phyloP scores from a whole-genome alignment of 176 grass and related monocot genomes.

The Lolium rigidum region DNA sequence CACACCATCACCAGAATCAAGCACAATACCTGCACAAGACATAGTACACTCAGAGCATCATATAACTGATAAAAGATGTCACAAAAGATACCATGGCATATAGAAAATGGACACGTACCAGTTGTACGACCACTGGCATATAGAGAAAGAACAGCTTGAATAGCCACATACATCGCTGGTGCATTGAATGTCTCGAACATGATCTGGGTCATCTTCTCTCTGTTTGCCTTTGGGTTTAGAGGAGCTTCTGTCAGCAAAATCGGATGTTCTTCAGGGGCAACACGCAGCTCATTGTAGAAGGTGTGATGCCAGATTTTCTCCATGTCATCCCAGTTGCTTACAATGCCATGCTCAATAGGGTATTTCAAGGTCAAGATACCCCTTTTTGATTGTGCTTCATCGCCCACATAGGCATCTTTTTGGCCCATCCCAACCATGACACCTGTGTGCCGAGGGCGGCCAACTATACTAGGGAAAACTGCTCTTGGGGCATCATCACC shows the following conservation, averaged over 20 bases:
- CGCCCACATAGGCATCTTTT: conserved; percentile 51
- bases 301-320: conserved; percentile 59
- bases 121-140: conserved; percentile 57
- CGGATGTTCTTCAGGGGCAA: conserved; percentile 53
- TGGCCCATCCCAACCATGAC: conserved; percentile 55
- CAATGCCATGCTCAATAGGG: conserved; percentile 53
- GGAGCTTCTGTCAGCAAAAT: conserved; percentile 51
- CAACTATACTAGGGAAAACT: conserved; percentile 54
- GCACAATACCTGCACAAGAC: conserved; percentile 56
- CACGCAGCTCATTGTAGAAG: conserved; percentile 56
- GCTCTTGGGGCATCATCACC: conserved; percentile 53
- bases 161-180: conserved; percentile 54
- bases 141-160: conserved; percentile 53
- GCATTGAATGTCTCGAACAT: conserved; percentile 61
- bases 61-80: background rate
- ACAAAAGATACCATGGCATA: background rate
- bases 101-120: conserved; percentile 16
- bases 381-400: conserved; percentile 49
- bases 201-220: conserved; percentile 58
- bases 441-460: conserved; percentile 49
- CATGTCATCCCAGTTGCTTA: conserved; percentile 58
- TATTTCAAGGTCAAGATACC: conserved; percentile 50
- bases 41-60: background rate
- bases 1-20: conserved; percentile 62
- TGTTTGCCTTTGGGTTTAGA: conserved; percentile 54